Conservation (phyloP, 2,329 filamentous ascomycete genomes). For the Magnaporthiopsis incrustans region DNA sequence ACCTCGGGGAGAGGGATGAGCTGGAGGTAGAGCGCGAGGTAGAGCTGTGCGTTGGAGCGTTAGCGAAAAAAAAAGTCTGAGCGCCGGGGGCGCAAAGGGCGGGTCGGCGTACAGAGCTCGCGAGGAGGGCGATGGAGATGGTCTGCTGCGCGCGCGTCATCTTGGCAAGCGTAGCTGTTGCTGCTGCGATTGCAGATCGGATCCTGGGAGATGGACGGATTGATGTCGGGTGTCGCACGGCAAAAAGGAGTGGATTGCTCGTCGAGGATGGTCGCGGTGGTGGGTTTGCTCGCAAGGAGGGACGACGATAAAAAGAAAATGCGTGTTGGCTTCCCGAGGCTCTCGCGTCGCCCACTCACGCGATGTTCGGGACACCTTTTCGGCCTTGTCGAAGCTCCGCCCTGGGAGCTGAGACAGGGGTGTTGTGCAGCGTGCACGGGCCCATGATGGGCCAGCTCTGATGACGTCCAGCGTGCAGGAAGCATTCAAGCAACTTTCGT, state of each 20-base stretch:
- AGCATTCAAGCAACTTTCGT: no score
- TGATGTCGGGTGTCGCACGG: neutral
- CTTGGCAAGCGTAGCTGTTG: constrained; percentile 21
- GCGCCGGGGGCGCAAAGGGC: neutral
- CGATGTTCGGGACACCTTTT: neutral
- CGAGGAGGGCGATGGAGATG: constrained; percentile 76
- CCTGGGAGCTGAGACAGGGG: neutral
- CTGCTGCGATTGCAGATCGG: no score
- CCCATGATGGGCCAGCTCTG: neutral
- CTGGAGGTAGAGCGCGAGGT: constrained; percentile 77
- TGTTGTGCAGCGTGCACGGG: neutral
- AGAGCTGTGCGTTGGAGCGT: constrained; percentile 53
- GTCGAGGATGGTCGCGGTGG: neutral
- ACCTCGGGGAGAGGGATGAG: constrained; percentile 71
- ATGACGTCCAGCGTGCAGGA: neutral
- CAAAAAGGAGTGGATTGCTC: neutral
- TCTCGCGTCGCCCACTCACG: neutral
- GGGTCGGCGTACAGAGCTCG: constrained; percentile 65
- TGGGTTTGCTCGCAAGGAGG: neutral
- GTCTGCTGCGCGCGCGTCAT: constrained; percentile 97
- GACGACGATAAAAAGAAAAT: neutral
- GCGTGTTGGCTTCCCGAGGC: no score
- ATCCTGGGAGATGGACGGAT: neutral
- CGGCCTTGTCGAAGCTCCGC: neutral
- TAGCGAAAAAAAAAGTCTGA: no score